These are phyloP conservation scores for Cucumis hystrix DNA, from an alignment of 306 rosid genomes.

Conservation along the genomic window DNA sequence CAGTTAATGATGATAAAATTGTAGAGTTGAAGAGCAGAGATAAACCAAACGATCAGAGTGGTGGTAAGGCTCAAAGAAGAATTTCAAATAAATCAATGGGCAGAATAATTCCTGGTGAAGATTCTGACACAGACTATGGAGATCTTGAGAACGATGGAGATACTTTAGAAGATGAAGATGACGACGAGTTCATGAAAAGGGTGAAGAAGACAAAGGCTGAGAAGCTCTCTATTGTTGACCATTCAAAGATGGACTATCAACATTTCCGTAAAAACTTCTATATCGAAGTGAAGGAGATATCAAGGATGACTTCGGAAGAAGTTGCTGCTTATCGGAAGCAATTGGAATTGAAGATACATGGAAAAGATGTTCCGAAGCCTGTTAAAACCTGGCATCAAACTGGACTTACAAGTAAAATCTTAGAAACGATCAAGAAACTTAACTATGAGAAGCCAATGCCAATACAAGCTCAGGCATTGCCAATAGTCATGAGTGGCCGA, in stretches of 20 bases:
- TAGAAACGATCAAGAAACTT: slow-evolving; percentile 73
- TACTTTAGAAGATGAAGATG: slow-evolving; percentile 63
- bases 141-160: slow-evolving; percentile 56
- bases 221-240: slow-evolving; percentile 87
- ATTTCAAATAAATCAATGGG: slow-evolving; percentile 62
- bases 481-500: slow-evolving; percentile 87
- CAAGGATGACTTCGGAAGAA: slow-evolving; percentile 52
- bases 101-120: slow-evolving; percentile 90
- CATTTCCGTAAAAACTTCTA: slow-evolving; percentile 62
- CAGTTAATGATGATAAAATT: slow-evolving; percentile 17
- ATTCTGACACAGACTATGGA: slow-evolving; percentile 69
- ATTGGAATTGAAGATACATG: slow-evolving; percentile 88
- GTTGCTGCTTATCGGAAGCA: slow-evolving; percentile 59
- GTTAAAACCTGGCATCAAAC: slow-evolving; percentile 86
- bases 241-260: slow-evolving; percentile 73
- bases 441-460: slow-evolving; percentile 82
- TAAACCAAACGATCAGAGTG: slow-evolving; percentile 29
- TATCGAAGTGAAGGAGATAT: slow-evolving; percentile 68
- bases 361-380: slow-evolving; percentile 95
- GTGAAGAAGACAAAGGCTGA: slow-evolving; percentile 93
- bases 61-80: slow-evolving; percentile 33
- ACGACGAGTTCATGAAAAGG: slow-evolving; percentile 90
- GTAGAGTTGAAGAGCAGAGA: slow-evolving; percentile 31
- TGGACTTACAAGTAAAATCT: slow-evolving; percentile 78
- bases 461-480: slow-evolving; percentile 89